A percentile compares a stretch with the other conserved stretches of the same genome.
These are phyloP conservation scores for Malus domestica DNA, from an alignment of 306 rosid species.

Conservation along the genomic window DNA sequence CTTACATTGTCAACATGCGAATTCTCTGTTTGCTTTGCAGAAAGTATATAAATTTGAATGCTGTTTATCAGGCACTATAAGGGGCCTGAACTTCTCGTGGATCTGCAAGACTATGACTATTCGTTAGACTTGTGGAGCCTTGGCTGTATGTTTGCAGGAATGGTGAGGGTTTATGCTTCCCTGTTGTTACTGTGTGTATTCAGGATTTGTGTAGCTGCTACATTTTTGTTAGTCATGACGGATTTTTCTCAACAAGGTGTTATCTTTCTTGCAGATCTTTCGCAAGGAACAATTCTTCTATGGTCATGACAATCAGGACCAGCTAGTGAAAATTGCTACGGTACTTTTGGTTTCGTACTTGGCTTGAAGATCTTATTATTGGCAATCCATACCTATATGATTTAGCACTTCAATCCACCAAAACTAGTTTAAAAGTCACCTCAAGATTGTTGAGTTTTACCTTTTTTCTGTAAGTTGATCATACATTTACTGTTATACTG, in stretches of 20 bases:
- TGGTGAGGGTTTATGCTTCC: conserved; percentile 14
- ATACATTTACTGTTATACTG: not conserved
- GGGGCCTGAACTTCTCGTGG: conserved; percentile 46
- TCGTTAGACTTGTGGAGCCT: conserved; percentile 37
- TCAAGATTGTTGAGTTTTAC: not conserved
- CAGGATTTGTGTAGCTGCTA: not conserved
- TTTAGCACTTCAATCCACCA: not conserved
- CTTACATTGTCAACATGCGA: not conserved
- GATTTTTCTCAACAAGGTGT: not conserved
- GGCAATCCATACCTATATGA: not conserved
- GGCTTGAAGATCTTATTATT: not conserved
- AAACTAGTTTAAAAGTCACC: not conserved
- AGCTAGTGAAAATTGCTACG: conserved; percentile 39
- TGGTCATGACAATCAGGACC: conserved; percentile 36
- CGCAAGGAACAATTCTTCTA: conserved; percentile 38
- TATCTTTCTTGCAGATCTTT: conserved; percentile 24
- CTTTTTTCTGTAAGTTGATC: not conserved
- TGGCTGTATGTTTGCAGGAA: conserved; percentile 35
- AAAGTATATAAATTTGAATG: not conserved
- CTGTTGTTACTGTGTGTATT: not conserved
- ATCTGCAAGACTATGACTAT: conserved; percentile 43
- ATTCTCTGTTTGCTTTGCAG: not conserved
- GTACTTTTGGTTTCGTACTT: conserved; percentile 8
- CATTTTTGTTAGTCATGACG: not conserved
- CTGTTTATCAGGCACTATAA: conserved; percentile 27